Conservation (phyloP, 2,329 filamentous ascomycete genomes). For the Cladosporium sp. region DNA sequence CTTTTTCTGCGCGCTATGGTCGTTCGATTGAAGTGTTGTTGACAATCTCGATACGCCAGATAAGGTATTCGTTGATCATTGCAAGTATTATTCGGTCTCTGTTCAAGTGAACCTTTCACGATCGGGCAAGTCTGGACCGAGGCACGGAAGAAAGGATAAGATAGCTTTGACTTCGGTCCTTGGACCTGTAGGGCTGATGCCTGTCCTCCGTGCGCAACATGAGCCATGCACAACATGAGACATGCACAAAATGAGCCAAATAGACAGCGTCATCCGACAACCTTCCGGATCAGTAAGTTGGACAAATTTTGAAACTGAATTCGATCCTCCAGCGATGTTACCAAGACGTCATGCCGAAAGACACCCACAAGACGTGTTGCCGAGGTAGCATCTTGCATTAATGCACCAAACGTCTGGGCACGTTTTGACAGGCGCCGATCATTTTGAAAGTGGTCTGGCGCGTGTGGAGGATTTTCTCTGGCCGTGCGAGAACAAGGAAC, state of each 20-base stretch:
- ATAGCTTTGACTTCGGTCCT: background rate
- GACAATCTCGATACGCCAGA: background rate
- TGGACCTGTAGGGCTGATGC: background rate
- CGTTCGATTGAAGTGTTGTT: background rate
- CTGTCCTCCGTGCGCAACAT: background rate
- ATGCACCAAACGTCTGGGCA: background rate
- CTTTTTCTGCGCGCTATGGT: background rate
- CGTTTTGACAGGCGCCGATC: background rate
- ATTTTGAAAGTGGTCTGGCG: background rate
- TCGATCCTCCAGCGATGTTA: background rate
- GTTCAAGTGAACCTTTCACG: background rate
- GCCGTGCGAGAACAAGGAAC: background rate
- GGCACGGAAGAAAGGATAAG: background rate
- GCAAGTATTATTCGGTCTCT: background rate
- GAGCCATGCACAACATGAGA: no score
- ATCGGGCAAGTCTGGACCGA: background rate
- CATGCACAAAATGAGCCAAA: background rate
- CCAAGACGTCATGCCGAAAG: background rate
- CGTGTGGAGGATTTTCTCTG: background rate
- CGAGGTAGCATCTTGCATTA: background rate
- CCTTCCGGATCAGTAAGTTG: background rate
- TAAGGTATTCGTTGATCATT: background rate
- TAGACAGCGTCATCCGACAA: background rate
- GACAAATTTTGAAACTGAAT: background rate
- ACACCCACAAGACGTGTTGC: background rate